These are phyloP conservation scores for Zymoseptoria crescenta DNA, from an alignment of 2,329 filamentous ascomycete species.

Conservation along the genomic window DNA sequence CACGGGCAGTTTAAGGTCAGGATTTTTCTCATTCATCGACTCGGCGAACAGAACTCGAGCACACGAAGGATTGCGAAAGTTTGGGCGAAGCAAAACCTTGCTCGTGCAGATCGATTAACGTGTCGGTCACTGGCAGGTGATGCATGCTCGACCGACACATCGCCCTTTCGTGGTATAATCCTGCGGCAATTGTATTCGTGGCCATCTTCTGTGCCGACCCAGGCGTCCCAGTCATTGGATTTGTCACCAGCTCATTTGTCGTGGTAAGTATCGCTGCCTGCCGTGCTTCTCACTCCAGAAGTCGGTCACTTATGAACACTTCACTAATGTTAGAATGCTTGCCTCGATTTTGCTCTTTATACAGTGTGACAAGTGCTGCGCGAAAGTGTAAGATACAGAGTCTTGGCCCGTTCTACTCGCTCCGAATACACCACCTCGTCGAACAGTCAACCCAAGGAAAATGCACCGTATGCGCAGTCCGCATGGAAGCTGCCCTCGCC, in stretches of 20 bases:
- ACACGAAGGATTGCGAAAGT: background rate
- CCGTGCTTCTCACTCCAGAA: background rate
- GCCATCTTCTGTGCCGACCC: background rate
- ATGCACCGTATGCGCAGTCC: constrained; percentile 3
- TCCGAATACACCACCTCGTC: constrained; percentile 5
- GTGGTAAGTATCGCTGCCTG: background rate
- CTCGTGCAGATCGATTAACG: background rate
- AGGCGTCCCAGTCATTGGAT: too few relatives aligned
- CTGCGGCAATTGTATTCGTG: background rate
- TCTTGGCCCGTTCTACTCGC: constrained; percentile 7
- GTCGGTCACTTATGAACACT: background rate
- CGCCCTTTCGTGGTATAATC: background rate
- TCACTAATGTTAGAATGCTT: background rate
- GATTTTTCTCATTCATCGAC: background rate
- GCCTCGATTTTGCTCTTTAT: constrained; percentile 15
- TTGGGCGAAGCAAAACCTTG: background rate
- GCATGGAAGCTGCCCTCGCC: background rate
- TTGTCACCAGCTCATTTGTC: background rate
- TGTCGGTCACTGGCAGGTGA: background rate
- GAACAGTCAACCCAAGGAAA: constrained; percentile 20
- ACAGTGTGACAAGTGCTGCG: constrained; percentile 9
- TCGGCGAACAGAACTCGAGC: background rate
- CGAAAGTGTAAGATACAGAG: constrained; percentile 10
- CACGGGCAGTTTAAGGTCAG: background rate
- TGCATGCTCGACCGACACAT: background rate